Conservation (phyloP, 1,284 basidiomycete species). For the Puccinia polysora region DNA sequence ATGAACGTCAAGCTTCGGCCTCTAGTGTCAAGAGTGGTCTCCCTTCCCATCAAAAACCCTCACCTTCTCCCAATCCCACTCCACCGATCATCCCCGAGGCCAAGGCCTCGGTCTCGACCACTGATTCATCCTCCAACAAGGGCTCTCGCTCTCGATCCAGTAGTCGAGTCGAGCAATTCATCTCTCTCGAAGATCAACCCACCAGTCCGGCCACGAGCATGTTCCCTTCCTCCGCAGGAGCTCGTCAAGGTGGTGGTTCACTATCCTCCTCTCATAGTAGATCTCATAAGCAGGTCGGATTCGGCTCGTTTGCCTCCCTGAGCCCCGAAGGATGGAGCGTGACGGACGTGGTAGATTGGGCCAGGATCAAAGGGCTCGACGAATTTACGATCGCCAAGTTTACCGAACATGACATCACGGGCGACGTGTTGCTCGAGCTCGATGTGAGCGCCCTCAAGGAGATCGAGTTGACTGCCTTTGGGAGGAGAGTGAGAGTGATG, state of each 20-base stretch:
- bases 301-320: constrained; percentile 8
- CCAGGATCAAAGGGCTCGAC: constrained; percentile 77
- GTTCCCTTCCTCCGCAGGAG: constrained; percentile 30
- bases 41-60: constrained; percentile 26
- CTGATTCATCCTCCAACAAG: constrained; percentile 34
- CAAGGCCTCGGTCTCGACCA: constrained; percentile 29
- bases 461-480: constrained; percentile 88
- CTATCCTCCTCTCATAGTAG: constrained; percentile 17
- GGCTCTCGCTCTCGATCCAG: constrained; percentile 36
- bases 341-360: constrained; percentile 85
- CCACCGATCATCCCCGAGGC: background rate
- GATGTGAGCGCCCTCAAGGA: constrained; percentile 91
- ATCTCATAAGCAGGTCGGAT: background rate
- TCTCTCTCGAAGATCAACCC: constrained; percentile 16
- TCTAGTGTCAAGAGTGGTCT: constrained; percentile 43
- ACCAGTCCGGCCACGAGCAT: constrained; percentile 40
- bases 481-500: constrained; percentile 85
- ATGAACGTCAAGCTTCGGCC: background rate
- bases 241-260: constrained; percentile 13
- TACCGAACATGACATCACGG: constrained; percentile 94
- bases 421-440: constrained; percentile 90
- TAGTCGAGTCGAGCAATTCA: constrained; percentile 8
- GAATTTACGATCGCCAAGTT: constrained; percentile 77
- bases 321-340: constrained; percentile 74
- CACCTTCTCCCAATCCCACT: background rate